Evolutionary conservation across 352 stramenopile genomes (phyloP).

Genomic region (Globisporangium splendens): DNA sequence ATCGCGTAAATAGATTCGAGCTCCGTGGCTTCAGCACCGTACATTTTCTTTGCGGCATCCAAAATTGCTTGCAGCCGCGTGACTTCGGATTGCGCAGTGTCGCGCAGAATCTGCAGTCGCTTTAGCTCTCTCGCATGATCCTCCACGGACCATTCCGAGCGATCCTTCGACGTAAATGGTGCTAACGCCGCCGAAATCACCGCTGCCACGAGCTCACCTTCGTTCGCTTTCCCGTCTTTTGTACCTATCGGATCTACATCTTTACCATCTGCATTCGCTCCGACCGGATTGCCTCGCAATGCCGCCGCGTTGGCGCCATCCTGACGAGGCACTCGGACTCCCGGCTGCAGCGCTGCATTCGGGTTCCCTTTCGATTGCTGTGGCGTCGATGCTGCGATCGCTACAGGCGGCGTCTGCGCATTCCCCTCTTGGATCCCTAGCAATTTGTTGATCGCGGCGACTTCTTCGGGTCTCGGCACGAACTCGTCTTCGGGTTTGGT

Average conservation of each 20-base stretch:
- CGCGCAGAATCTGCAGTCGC: constrained; percentile 31
- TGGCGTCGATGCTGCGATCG: background rate
- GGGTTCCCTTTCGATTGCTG: background rate
- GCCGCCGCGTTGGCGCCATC: no score
- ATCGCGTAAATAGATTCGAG: constrained; percentile 30
- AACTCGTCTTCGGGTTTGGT: background rate
- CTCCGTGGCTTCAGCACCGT: constrained; percentile 26
- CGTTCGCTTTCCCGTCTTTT: background rate
- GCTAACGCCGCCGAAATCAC: constrained; percentile 15
- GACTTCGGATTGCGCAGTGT: constrained; percentile 34
- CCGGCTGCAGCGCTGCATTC: background rate
- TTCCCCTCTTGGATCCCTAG: constrained; percentile 5
- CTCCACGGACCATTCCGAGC: constrained; percentile 10
- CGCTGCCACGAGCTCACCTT: constrained; percentile 11
- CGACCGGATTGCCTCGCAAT: background rate
- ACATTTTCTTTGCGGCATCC: constrained; percentile 26
- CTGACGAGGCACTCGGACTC: background rate
- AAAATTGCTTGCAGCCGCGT: constrained; percentile 30
- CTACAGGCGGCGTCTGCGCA: background rate
- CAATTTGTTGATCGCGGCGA: constrained; percentile 13
- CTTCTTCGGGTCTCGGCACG: constrained; percentile 3
- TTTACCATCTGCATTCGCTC: background rate
- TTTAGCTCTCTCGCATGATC: constrained; percentile 28
- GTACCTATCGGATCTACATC: background rate
- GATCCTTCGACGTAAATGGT: constrained; percentile 12